Evolutionary conservation across 2,329 filamentous ascomycete genomes (phyloP).

Genomic region (Colletotrichum godetiae): DNA sequence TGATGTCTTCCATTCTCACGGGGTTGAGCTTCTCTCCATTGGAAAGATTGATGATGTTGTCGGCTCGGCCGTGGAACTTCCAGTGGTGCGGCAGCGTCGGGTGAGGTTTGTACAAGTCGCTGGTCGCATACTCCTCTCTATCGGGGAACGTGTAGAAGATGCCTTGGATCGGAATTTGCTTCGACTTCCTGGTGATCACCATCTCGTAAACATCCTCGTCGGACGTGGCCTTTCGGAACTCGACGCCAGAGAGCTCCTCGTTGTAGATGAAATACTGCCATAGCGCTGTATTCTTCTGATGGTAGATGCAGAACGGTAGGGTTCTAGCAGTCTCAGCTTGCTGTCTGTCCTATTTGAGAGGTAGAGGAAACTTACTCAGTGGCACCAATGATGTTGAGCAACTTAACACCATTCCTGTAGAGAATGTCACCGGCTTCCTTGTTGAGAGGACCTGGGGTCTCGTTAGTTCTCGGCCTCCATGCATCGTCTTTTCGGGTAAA

Average conservation of each 20-base stretch:
- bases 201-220: conserved; percentile 49
- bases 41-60: conserved; percentile 59
- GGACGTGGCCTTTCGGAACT: conserved; percentile 47
- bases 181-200: conserved; percentile 50
- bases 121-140: conserved; percentile 50
- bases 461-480: neutral
- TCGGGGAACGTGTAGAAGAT: conserved; percentile 55
- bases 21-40: conserved; percentile 63
- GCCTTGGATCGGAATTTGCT: conserved; percentile 47
- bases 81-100: conserved; percentile 49
- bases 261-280: conserved; percentile 42
- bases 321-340: neutral
- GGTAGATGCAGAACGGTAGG: conserved; percentile 46
- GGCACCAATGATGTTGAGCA: conserved; percentile 52
- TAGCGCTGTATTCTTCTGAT: conserved; percentile 41
- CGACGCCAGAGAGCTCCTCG: conserved; percentile 51
- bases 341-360: no score
- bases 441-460: conserved; percentile 39
- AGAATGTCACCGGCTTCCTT: conserved; percentile 51
- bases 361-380: conserved; percentile 48
- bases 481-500: fast-evolving
- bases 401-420: conserved; percentile 45
- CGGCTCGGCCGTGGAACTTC: conserved; percentile 48
- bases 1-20: conserved; percentile 53
- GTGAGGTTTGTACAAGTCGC: conserved; percentile 55